These are phyloP conservation scores for Ogataea naganishii DNA, from an alignment of 805 yeast genomes.

Conservation along the genomic window DNA sequence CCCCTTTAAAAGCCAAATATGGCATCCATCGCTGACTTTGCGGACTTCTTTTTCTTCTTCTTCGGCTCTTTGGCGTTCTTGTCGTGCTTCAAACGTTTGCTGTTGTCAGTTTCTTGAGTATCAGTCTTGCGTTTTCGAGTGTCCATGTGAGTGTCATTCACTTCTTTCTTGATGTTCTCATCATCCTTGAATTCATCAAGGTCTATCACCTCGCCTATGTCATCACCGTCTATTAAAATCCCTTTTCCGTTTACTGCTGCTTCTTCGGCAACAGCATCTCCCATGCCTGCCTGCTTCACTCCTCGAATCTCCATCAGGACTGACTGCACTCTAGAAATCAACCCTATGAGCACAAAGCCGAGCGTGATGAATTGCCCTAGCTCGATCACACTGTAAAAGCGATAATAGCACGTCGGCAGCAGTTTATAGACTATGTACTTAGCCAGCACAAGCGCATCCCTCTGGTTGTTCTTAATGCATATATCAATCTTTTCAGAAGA, in stretches of 20 bases:
- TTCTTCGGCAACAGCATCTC: slow-evolving; percentile 26
- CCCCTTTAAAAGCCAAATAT: slow-evolving; percentile 49
- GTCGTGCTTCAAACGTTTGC: neutral
- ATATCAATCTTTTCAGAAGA: slow-evolving; percentile 1
- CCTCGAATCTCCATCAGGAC: slow-evolving; percentile 14
- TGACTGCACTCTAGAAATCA: slow-evolving; percentile 35
- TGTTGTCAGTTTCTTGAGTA: too few relatives aligned
- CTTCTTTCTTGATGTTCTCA: slow-evolving; percentile 6
- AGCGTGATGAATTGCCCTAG: slow-evolving; percentile 70
- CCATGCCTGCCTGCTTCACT: slow-evolving; percentile 5
- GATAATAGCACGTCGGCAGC: slow-evolving; percentile 42
- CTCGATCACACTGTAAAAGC: slow-evolving; percentile 59
- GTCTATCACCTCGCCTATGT: slow-evolving; percentile 9
- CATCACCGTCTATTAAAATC: slow-evolving; percentile 7
- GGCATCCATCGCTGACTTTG: slow-evolving; percentile 58
- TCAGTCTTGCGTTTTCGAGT: slow-evolving; percentile 5
- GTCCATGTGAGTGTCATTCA: slow-evolving; percentile 6
- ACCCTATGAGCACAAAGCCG: slow-evolving; percentile 62
- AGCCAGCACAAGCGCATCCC: slow-evolving; percentile 6
- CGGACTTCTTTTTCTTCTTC: slow-evolving; percentile 36
- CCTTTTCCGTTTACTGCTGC: slow-evolving; percentile 3
- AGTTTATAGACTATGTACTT: slow-evolving; percentile 25
- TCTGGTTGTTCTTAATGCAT: slow-evolving; percentile 4
- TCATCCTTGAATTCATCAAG: slow-evolving; percentile 4
- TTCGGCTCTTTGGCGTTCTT: slow-evolving; percentile 6